phyloP scores from a whole-genome alignment of 805 yeast genomes.

The Cyberlindnera saturnus region DNA sequence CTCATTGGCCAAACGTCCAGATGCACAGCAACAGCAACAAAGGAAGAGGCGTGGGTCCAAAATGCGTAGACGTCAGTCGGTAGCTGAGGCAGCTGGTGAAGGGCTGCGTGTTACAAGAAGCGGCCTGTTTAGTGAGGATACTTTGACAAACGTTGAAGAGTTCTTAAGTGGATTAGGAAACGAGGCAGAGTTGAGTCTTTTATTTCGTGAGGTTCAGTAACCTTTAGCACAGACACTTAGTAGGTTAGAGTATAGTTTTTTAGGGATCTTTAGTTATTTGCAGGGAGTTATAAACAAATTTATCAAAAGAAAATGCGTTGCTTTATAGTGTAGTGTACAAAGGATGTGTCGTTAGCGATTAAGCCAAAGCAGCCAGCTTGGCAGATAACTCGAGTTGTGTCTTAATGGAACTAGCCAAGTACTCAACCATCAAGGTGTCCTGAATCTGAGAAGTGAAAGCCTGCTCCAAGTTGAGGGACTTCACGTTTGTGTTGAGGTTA shows the following conservation, averaged over 20 bases:
- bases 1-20: slow-evolving; percentile 6
- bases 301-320: neutral
- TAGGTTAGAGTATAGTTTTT: neutral
- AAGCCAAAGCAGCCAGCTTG: slow-evolving; percentile 55
- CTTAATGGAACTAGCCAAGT: slow-evolving; percentile 75
- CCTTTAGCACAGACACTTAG: neutral
- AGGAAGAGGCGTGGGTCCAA: slow-evolving; percentile 22
- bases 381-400: slow-evolving; percentile 79
- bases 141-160: slow-evolving; percentile 71
- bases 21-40: neutral
- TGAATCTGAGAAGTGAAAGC: slow-evolving; percentile 68
- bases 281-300: neutral
- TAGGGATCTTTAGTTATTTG: neutral
- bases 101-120: slow-evolving; percentile 69
- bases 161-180: slow-evolving; percentile 47
- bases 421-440: slow-evolving; percentile 77
- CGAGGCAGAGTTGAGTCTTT: slow-evolving; percentile 33
- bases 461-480: slow-evolving; percentile 38
- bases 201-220: slow-evolving; percentile 22
- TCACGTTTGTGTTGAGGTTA: slow-evolving; percentile 46
- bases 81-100: slow-evolving; percentile 70
- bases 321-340: neutral
- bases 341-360: slow-evolving; percentile 2
- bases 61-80: slow-evolving; percentile 56
- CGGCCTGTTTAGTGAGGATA: slow-evolving; percentile 72